Conservation (phyloP, 2,329 filamentous ascomycete species). For the Alternaria ventricosa region DNA sequence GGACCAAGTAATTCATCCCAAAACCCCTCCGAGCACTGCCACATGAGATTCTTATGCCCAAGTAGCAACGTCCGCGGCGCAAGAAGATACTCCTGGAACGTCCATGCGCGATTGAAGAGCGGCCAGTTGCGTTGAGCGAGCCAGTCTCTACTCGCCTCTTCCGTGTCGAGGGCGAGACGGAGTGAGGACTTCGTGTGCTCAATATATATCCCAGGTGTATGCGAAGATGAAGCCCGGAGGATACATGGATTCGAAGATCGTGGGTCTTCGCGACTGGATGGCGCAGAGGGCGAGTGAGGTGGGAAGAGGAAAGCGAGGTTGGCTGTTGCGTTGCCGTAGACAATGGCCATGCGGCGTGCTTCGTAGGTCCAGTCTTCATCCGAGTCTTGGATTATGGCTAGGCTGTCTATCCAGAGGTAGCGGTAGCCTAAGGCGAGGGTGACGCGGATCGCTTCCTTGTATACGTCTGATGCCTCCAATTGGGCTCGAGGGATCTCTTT, state of each 20-base stretch:
- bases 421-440: constrained; percentile 15
- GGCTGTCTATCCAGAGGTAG: constrained; percentile 33
- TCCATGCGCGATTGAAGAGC: constrained; percentile 23
- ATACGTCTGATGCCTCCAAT: constrained; percentile 12
- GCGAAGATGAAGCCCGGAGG: neutral
- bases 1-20: constrained; percentile 16
- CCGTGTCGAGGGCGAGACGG: too few relatives aligned
- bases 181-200: neutral
- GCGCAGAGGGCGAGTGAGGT: neutral
- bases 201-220: constrained; percentile 7
- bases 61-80: constrained; percentile 16
- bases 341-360: constrained; percentile 13
- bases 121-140: constrained; percentile 12
- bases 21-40: constrained; percentile 13
- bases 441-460: constrained; percentile 18
- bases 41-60: constrained; percentile 20
- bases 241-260: constrained; percentile 12
- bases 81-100: constrained; percentile 26
- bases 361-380: constrained; percentile 15
- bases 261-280: constrained; percentile 1
- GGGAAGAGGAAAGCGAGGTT: constrained; percentile 21
- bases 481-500: neutral
- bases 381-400: constrained; percentile 27
- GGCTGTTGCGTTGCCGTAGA: constrained; percentile 18
- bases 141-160: constrained; percentile 3